Conservation (phyloP, 371 early-diverging fungal species). For the Lichtheimia hyalospora region DNA sequence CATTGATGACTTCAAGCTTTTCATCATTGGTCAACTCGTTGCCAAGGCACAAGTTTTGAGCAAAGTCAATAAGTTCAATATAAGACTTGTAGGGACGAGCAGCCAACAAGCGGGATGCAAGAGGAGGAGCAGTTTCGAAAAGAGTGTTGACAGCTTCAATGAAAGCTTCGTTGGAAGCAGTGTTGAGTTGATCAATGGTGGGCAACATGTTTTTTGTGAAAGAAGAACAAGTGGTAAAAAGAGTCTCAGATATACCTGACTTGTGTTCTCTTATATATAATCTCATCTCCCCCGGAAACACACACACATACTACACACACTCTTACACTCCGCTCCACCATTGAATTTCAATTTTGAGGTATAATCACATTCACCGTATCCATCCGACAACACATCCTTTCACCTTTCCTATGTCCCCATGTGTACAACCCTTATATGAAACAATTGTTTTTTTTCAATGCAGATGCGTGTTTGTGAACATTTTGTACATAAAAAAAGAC, state of each 20-base stretch:
- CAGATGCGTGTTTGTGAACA: background rate
- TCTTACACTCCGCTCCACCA: background rate
- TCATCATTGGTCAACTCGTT: conserved; percentile 56
- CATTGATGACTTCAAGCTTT: conserved; percentile 74
- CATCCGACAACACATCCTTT: too few species aligned
- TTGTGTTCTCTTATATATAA: background rate
- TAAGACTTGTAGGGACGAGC: conserved; percentile 71
- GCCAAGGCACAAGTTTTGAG: conserved; percentile 49
- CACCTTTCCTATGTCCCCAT: background rate
- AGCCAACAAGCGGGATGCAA: conserved; percentile 69
- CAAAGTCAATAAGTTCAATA: conserved; percentile 60
- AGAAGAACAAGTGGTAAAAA: conserved; percentile 4
- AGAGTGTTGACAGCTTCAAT: conserved; percentile 65
- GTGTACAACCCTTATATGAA: background rate
- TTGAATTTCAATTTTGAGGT: too few species aligned
- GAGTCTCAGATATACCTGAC: conserved; percentile 1
- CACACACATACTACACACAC: background rate
- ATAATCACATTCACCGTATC: too few species aligned
- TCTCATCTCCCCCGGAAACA: background rate
- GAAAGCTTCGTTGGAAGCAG: conserved; percentile 53
- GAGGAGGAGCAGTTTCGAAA: conserved; percentile 87
- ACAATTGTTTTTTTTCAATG: background rate
- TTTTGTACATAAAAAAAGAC: conserved; percentile 1
- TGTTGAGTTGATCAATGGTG: conserved; percentile 73
- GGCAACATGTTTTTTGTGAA: conserved; percentile 47